phyloP scores from a whole-genome alignment of 768 basidiomycete genomes.

The Kwoniella heveanensis region DNA sequence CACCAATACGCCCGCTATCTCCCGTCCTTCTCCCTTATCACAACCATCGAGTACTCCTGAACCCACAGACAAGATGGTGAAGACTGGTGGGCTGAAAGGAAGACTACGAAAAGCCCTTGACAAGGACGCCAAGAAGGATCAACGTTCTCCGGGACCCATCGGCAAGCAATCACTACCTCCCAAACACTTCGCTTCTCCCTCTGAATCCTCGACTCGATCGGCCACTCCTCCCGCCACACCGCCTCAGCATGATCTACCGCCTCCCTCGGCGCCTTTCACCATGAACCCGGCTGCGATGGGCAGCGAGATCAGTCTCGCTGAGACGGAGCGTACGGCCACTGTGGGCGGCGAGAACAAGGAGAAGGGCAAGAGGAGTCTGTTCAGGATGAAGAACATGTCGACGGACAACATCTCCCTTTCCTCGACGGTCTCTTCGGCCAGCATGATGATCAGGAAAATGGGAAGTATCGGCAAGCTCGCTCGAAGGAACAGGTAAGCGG shows the following conservation, averaged over 20 bases:
- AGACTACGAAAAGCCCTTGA: constrained; percentile 70
- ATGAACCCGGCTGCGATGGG: constrained; percentile 32
- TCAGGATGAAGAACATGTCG: constrained; percentile 85
- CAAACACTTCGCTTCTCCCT: constrained; percentile 37
- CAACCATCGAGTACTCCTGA: constrained; percentile 65
- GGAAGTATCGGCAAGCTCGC: constrained; percentile 85
- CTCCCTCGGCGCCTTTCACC: constrained; percentile 36
- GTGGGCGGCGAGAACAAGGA: constrained; percentile 56
- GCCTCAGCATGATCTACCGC: constrained; percentile 34
- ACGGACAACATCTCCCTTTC: constrained; percentile 95
- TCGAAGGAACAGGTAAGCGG: constrained; percentile 65
- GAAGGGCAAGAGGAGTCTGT: constrained; percentile 64
- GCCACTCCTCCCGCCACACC: constrained; percentile 51
- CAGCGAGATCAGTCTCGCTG: constrained; percentile 47
- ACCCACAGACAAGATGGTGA: constrained; percentile 39
- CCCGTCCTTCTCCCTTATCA: constrained; percentile 64
- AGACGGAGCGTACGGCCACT: constrained; percentile 44
- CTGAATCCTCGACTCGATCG: constrained; percentile 45
- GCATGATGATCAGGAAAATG: constrained; percentile 94
- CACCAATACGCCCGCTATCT: constrained; percentile 34
- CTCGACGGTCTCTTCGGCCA: constrained; percentile 90
- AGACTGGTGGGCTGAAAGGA: constrained; percentile 70
- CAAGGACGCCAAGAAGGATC: constrained; percentile 32
- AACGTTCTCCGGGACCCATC: constrained; percentile 24
- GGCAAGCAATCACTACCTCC: constrained; percentile 31